Evolutionary conservation across 805 yeast species (phyloP).

Genomic region (Wickerhamomyces alni): DNA sequence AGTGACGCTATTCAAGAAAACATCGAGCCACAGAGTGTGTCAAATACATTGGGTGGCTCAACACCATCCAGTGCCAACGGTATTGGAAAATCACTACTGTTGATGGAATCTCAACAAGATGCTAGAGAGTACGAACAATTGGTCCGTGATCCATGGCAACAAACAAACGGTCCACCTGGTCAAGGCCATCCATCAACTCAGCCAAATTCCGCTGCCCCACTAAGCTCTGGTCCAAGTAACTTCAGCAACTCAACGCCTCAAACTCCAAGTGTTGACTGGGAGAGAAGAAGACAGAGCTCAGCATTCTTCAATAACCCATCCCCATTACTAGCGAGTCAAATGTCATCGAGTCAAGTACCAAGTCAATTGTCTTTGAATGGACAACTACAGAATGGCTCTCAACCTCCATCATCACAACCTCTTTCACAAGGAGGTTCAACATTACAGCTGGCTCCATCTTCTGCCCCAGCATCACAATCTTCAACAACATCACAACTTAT

Average conservation of each 20-base stretch:
- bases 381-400: neutral
- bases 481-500: conserved; percentile 2
- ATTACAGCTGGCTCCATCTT: conserved; percentile 1
- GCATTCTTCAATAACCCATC: conserved; percentile 39
- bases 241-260: conserved; percentile 30
- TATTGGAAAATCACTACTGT: conserved; percentile 34
- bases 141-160: conserved; percentile 39
- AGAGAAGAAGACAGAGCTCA: conserved; percentile 49
- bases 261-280: conserved; percentile 39
- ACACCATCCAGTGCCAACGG: conserved; percentile 18
- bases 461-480: conserved; percentile 5
- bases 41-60: neutral
- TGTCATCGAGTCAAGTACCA: conserved; percentile 18
- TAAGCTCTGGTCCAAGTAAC: conserved; percentile 6
- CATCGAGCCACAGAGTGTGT: conserved; percentile 13
- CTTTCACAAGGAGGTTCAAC: conserved; percentile 4
- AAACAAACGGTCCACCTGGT: conserved; percentile 5
- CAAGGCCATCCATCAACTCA: conserved; percentile 4
- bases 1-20: conserved; percentile 22
- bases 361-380: conserved; percentile 17
- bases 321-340: conserved; percentile 19
- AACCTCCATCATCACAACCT: conserved; percentile 8
- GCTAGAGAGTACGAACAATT: conserved; percentile 35
- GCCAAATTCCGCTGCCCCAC: conserved; percentile 3
- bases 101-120: conserved; percentile 32